Percentiles rank a stretch among this genome's conserved stretches.
Evolutionary conservation across 2,329 filamentous ascomycete genomes (phyloP).

Genomic region (Colletotrichum nymphaeae): DNA sequence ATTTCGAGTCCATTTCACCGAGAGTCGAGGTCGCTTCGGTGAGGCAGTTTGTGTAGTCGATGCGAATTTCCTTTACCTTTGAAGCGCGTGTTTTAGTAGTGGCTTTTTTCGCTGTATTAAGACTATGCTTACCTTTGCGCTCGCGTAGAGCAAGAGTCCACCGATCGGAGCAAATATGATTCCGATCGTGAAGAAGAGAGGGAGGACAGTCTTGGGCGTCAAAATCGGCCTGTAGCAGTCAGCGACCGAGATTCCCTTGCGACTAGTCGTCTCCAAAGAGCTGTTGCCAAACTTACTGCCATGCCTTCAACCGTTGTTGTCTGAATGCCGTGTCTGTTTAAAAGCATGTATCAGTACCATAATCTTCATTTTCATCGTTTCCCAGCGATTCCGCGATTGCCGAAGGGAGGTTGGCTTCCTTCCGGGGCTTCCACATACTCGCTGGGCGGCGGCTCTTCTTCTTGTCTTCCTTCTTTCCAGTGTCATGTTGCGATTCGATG

Average conservation of each 20-base stretch:
- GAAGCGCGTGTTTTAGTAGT: slow-evolving; percentile 7
- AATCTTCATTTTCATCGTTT: neutral
- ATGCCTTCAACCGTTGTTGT: slow-evolving; percentile 97
- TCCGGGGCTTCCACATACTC: slow-evolving; percentile 69
- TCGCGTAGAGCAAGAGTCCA: slow-evolving; percentile 87
- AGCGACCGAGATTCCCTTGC: slow-evolving; percentile 13
- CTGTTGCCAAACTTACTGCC: slow-evolving; percentile 79
- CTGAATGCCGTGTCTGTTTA: slow-evolving; percentile 89
- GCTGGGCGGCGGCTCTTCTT: slow-evolving; percentile 92
- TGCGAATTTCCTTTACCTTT: slow-evolving; percentile 88
- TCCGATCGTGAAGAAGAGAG: slow-evolving; percentile 90
- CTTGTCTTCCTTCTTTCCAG: slow-evolving; percentile 72
- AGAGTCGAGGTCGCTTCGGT: slow-evolving; percentile 59
- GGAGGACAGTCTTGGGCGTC: slow-evolving; percentile 92
- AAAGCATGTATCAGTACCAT: slow-evolving; percentile 16
- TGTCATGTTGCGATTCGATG: slow-evolving; percentile 65
- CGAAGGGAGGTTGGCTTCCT: slow-evolving; percentile 1
- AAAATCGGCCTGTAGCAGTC: slow-evolving; percentile 80
- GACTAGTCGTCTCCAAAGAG: neutral
- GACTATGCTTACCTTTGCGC: slow-evolving; percentile 71
- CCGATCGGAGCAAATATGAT: slow-evolving; percentile 95
- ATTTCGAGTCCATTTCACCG: slow-evolving; percentile 63
- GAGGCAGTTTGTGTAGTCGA: slow-evolving; percentile 89
- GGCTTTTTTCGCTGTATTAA: neutral
- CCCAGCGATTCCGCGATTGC: slow-evolving; percentile 23